Evolutionary conservation across 192 early-diverging fungal genomes (phyloP).

Genomic region (Globomyces pollinis-pini): DNA sequence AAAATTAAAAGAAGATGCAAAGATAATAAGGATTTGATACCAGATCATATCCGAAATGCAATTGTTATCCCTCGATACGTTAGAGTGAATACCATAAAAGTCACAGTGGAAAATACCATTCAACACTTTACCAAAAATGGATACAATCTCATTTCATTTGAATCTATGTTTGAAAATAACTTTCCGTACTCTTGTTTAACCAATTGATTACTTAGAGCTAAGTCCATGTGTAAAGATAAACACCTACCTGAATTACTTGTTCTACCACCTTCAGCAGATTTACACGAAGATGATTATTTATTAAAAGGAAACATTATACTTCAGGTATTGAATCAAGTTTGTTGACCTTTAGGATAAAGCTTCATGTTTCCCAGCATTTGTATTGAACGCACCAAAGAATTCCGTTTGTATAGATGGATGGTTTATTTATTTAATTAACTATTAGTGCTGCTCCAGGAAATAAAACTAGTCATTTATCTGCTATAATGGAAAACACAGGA

Average conservation of each 20-base stretch:
- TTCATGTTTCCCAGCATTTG: conserved; percentile 86
- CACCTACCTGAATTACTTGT: conserved; percentile 79
- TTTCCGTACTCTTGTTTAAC: conserved; percentile 9
- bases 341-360: conserved; percentile 94
- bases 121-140: conserved; percentile 50
- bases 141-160: conserved; percentile 18
- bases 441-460: conserved; percentile 81
- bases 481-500: conserved; percentile 80
- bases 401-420: conserved; percentile 84
- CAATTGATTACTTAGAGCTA: conserved; percentile 14
- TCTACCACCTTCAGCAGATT: conserved; percentile 78
- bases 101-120: conserved; percentile 62
- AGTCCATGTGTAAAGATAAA: conserved; percentile 45
- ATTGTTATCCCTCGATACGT: conserved; percentile 76
- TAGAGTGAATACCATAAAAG: conserved; percentile 76
- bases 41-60: conserved; percentile 41
- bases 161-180: conserved; percentile 4
- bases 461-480: conserved; percentile 91
- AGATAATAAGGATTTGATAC: conserved; percentile 65
- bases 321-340: conserved; percentile 49
- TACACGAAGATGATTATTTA: conserved; percentile 75
- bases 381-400: conserved; percentile 51
- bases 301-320: conserved; percentile 74
- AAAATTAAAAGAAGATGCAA: conserved; percentile 60
- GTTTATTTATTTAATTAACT: neutral